Evolutionary conservation across 306 rosid species (phyloP).

Genomic region (Cicer pinnatifidum): DNA sequence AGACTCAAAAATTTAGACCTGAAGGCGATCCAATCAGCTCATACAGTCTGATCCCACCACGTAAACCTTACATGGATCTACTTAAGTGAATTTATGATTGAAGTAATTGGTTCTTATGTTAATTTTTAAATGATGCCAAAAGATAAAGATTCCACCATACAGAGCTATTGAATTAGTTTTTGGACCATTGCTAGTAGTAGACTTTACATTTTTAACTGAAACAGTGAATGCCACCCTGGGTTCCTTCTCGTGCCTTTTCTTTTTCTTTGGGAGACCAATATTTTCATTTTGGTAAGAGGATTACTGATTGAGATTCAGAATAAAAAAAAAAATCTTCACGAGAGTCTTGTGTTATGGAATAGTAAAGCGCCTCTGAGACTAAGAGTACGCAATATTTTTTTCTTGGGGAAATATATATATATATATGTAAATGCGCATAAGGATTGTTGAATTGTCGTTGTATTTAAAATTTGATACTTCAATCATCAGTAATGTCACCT

Average conservation of each 20-base stretch:
- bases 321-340: constrained; percentile 24
- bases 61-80: neutral
- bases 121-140: constrained; percentile 24
- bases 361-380: constrained; percentile 31
- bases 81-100: constrained; percentile 32
- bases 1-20: constrained; percentile 74
- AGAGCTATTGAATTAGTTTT: constrained; percentile 34
- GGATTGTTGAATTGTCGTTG: constrained; percentile 25
- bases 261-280: constrained; percentile 31
- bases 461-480: constrained; percentile 19
- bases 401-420: neutral
- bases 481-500: constrained; percentile 7
- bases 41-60: constrained; percentile 59
- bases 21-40: constrained; percentile 55
- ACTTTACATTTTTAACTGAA: constrained; percentile 35
- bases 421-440: neutral
- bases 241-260: constrained; percentile 5
- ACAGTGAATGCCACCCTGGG: constrained; percentile 18
- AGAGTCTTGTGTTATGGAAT: constrained; percentile 28
- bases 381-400: constrained; percentile 8
- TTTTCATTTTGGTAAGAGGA: constrained; percentile 29
- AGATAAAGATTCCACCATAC: constrained; percentile 31
- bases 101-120: constrained; percentile 41
- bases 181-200: constrained; percentile 34
- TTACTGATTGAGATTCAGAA: constrained; percentile 22